Percentiles rank a stretch among this genome's conserved stretches.
Conservation (phyloP, 106 monocot species). For the Acanthochlamys bracteata region DNA sequence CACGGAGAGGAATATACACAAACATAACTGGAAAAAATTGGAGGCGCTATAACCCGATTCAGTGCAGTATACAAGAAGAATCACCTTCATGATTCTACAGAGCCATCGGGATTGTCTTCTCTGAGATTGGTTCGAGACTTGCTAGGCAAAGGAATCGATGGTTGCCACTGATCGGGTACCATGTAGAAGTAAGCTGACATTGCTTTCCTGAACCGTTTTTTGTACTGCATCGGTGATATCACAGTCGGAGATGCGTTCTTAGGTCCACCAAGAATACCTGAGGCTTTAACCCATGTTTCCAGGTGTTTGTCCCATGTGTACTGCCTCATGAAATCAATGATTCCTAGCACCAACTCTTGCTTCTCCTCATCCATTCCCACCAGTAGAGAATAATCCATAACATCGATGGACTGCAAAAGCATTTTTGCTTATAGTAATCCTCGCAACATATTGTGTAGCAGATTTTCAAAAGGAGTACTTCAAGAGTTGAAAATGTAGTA, state of each 20-base stretch:
- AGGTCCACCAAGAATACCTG: slow-evolving; percentile 64
- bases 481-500: no score
- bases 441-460: neutral
- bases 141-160: slow-evolving; percentile 12
- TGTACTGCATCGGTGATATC: slow-evolving; percentile 76
- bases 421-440: neutral
- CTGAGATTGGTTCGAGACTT: slow-evolving; percentile 9
- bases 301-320: slow-evolving; percentile 79
- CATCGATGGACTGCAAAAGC: slow-evolving; percentile 50
- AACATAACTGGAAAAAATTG: no score
- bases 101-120: slow-evolving; percentile 13
- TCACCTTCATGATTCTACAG: no score
- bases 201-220: slow-evolving; percentile 62
- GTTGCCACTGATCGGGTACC: slow-evolving; percentile 62
- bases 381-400: slow-evolving; percentile 77
- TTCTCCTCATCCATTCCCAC: slow-evolving; percentile 63
- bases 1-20: no score
- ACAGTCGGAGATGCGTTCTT: slow-evolving; percentile 70
- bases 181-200: slow-evolving; percentile 72
- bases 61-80: no score
- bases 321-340: slow-evolving; percentile 72
- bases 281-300: slow-evolving; percentile 71
- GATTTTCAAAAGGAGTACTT: no score
- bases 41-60: no score
- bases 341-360: slow-evolving; percentile 52